Evolutionary conservation across 208 protist genomes (phyloP).

Genomic region (Porcisia deanei): DNA sequence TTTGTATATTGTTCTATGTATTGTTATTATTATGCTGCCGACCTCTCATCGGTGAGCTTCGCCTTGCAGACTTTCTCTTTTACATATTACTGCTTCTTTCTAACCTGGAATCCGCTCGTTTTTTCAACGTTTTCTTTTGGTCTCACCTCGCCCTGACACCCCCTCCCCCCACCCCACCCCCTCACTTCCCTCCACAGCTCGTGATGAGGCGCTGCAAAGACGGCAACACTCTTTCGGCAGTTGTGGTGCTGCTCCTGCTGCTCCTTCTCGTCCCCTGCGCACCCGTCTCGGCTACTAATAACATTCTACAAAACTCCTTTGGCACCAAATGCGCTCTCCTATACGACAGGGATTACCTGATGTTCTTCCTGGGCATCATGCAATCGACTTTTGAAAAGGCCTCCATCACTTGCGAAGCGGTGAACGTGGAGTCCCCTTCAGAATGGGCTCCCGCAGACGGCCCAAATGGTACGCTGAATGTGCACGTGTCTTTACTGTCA

Average conservation of each 20-base stretch:
- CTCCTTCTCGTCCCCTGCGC: not conserved
- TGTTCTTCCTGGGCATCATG: not conserved
- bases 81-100: too few relatives aligned
- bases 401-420: not conserved
- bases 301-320: not conserved
- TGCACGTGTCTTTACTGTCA: not conserved
- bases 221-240: not conserved
- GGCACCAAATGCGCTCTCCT: constrained; percentile 1
- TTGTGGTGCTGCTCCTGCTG: not conserved
- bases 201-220: not conserved
- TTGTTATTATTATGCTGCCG: too few relatives aligned
- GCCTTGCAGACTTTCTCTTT: too few relatives aligned
- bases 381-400: not conserved
- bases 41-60: too few relatives aligned
- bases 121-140: too few relatives aligned
- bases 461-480: not conserved
- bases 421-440: not conserved
- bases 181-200: not conserved
- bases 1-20: too few relatives aligned
- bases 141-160: too few relatives aligned
- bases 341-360: not conserved
- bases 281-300: not conserved
- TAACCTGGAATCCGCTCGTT: too few relatives aligned
- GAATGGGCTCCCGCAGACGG: not conserved
- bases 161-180: too few relatives aligned